These are phyloP conservation scores for Cutaneotrichosporon dermatis DNA, from an alignment of 1,284 basidiomycete species.

Conservation along the genomic window DNA sequence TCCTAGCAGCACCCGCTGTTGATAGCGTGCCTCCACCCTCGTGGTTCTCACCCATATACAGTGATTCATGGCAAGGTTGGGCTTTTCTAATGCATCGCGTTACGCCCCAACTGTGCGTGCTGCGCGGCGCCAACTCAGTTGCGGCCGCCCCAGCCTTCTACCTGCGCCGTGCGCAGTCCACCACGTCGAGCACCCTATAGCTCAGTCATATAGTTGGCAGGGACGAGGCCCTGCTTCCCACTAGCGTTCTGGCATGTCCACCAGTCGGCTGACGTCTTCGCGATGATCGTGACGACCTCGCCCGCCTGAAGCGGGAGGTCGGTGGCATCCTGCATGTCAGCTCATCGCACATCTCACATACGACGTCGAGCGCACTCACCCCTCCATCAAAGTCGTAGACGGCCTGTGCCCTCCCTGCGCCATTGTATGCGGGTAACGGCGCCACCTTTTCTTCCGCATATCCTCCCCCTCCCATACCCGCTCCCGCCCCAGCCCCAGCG, in stretches of 20 bases:
- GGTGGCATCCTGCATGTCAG: constrained; percentile 29
- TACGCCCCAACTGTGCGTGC: too few relatives aligned
- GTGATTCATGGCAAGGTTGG: too few relatives aligned
- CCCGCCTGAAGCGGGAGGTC: constrained; percentile 37
- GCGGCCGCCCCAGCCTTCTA: too few relatives aligned
- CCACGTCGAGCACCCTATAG: constrained; percentile 12
- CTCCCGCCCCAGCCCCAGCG: background rate
- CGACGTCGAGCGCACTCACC: constrained; percentile 9
- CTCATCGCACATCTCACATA: background rate
- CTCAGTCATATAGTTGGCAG: constrained; percentile 41
- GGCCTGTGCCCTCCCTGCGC: constrained; percentile 27
- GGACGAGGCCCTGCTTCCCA: constrained; percentile 40
- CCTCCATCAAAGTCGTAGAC: constrained; percentile 41
- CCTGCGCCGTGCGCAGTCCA: too few relatives aligned
- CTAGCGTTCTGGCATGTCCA: constrained; percentile 46
- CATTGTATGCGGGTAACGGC: background rate
- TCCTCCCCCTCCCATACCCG: background rate
- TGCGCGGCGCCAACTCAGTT: too few relatives aligned
- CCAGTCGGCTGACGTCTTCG: constrained; percentile 44
- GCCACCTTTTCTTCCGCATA: background rate
- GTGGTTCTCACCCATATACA: too few relatives aligned
- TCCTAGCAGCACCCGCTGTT: too few relatives aligned
- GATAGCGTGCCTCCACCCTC: too few relatives aligned
- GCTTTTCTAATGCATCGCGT: too few relatives aligned
- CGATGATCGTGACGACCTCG: constrained; percentile 42